Conservation (phyloP, 768 basidiomycete genomes). For the Grammothele lineata region DNA sequence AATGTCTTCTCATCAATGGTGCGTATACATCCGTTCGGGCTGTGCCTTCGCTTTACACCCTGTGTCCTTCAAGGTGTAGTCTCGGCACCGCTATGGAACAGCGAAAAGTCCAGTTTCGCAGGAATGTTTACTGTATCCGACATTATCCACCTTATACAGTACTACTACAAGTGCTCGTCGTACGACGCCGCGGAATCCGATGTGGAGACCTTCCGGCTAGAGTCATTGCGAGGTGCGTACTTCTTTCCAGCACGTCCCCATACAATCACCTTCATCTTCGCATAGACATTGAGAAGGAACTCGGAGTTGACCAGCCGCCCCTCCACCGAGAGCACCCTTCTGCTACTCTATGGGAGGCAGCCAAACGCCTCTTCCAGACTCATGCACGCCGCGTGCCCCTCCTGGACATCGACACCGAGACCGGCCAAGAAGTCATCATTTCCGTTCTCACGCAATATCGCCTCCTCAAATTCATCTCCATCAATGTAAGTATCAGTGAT, state of each 20-base stretch:
- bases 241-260: constrained; percentile 5
- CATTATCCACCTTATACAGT: constrained; percentile 98
- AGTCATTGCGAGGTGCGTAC: constrained; percentile 77
- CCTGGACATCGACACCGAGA: constrained; percentile 89
- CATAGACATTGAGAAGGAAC: constrained; percentile 87
- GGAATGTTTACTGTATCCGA: constrained; percentile 99
- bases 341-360: constrained; percentile 85
- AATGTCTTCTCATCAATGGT: constrained; percentile 85
- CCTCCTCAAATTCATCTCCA: constrained; percentile 96
- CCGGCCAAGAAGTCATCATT: constrained; percentile 92
- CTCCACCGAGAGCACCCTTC: constrained; percentile 85
- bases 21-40: background rate
- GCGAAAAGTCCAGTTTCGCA: constrained; percentile 85
- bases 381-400: constrained; percentile 93
- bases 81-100: constrained; percentile 98
- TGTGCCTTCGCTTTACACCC: constrained; percentile 5
- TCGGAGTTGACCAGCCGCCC: constrained; percentile 90
- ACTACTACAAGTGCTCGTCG: constrained; percentile 85
- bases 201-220: constrained; percentile 88
- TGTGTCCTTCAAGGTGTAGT: constrained; percentile 72
- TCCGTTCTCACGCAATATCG: constrained; percentile 97
- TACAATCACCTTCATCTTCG: constrained; percentile 6
- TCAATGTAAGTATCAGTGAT: constrained; percentile 64
- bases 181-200: constrained; percentile 84
- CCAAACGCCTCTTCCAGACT: constrained; percentile 86